Evolutionary conservation across 129 eudicot genomes (phyloP).

Genomic region (Flaveria trinervia): DNA sequence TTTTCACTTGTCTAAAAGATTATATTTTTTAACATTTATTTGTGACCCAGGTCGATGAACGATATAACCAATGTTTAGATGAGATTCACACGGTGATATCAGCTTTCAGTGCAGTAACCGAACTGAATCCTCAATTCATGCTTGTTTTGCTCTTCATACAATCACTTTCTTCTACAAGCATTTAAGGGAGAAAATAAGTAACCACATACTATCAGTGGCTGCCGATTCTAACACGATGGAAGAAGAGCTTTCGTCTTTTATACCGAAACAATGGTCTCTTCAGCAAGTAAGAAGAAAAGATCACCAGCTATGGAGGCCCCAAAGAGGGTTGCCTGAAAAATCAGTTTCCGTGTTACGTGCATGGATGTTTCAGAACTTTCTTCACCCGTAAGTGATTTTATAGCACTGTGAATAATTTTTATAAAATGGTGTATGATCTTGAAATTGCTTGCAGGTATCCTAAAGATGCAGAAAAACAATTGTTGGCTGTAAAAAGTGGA

Average conservation of each 20-base stretch:
- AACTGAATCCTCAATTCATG: conserved; percentile 81
- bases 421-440: background rate
- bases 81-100: conserved; percentile 87
- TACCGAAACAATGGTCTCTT: conserved; percentile 90
- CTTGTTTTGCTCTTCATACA: conserved; percentile 79
- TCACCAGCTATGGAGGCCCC: conserved; percentile 91
- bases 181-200: conserved; percentile 80
- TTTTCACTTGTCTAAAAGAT: background rate
- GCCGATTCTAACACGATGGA: conserved; percentile 39
- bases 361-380: conserved; percentile 99
- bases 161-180: conserved; percentile 68
- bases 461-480: conserved; percentile 94
- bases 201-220: conserved; percentile 70
- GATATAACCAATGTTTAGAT: conserved; percentile 78
- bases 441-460: conserved; percentile 65
- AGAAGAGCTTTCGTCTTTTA: conserved; percentile 53
- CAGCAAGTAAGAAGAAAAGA: conserved; percentile 84
- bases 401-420: background rate
- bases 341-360: conserved; percentile 89
- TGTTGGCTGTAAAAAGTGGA: conserved; percentile 93
- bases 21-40: background rate
- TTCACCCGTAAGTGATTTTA: conserved; percentile 76
- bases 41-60: conserved; percentile 67
- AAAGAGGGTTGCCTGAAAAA: conserved; percentile 94
- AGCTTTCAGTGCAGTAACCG: conserved; percentile 90